Evolutionary conservation across 108 stramenopile species (phyloP), one percentile per base, ranked within the genome.

Genomic region (Skeletonema marinoi): DNA sequence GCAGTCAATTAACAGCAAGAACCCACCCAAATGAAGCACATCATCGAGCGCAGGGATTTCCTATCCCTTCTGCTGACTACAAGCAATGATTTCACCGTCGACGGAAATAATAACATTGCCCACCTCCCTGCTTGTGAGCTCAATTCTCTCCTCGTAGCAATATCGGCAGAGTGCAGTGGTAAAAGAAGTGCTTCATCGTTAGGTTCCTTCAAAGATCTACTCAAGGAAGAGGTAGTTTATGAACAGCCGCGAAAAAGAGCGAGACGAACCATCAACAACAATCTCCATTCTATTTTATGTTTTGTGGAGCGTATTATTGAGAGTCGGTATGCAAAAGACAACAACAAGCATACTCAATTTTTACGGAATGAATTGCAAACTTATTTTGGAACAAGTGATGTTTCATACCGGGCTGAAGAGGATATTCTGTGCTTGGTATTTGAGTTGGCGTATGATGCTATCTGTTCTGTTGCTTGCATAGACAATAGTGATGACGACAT

Each of bases 401-500:
- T 36, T 16, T 41, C 51, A 25, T 73, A 73, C 58, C 72, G 39
- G 36, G 67, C 35, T 32, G 51, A 68, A 64, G 79, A 80, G 51
- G 68, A 70, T 39, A 73, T 80, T 19, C 29, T 68, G 9, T 80
- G 66, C 29, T 70, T 65, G 67, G 73, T 64, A 59, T 80, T 80
- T 58, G 50, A 46, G 51, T 65, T 80, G 14, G 73, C 79, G 16
- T 58, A 69, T 19, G 48, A 80, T 74, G 73, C 73, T 60, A 74
- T 80, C 54, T 25, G 54, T 25, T 21, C 54, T 9, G 54, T 56
- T 56, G 54, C 25, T 9, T 56, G 54, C 54, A 11, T 14, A 30
- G 66, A 38, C 8, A 32, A 60, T 41, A 17, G 32, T 2, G 39
- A 31, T 38, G 38, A 19, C 12, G 38, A 19, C 12, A 66, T 30